phyloP scores from a whole-genome alignment of 139 green algal genomes.

The Axilococcus clingmanii region DNA sequence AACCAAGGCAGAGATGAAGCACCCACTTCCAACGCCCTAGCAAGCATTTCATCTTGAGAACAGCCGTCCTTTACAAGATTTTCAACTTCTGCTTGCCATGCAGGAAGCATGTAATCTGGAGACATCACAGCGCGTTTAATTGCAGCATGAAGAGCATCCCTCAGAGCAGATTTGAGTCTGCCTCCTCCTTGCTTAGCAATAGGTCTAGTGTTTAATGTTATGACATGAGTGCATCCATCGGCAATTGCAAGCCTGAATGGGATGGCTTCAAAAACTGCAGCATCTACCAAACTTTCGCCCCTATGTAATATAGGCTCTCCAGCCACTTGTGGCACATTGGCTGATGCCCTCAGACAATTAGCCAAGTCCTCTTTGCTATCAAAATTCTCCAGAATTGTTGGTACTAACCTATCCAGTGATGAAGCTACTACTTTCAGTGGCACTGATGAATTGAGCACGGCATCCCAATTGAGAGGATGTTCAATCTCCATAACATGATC shows the following conservation, averaged over 20 bases:
- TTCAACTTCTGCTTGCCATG: slow-evolving; percentile 30
- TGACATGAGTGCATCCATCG: slow-evolving; percentile 79
- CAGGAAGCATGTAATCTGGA: slow-evolving; percentile 45
- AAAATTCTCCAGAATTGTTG: slow-evolving; percentile 57
- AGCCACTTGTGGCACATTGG: slow-evolving; percentile 66
- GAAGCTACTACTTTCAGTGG: slow-evolving; percentile 77
- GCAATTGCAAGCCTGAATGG: slow-evolving; percentile 45
- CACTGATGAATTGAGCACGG: slow-evolving; percentile 43
- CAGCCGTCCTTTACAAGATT: slow-evolving; percentile 14
- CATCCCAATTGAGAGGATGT: slow-evolving; percentile 54
- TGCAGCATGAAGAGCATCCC: slow-evolving; percentile 23
- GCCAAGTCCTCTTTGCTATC: slow-evolving; percentile 49
- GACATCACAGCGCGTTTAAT: slow-evolving; percentile 41
- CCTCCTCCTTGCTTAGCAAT: slow-evolving; percentile 13
- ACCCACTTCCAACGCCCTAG: slow-evolving; percentile 14
- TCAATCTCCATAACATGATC: slow-evolving; percentile 57
- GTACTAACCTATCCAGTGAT: slow-evolving; percentile 47
- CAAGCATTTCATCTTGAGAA: slow-evolving; percentile 39
- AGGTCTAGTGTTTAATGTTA: slow-evolving; percentile 54
- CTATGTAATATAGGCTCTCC: slow-evolving; percentile 38
- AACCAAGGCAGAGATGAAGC: slow-evolving; percentile 32
- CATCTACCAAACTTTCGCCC: slow-evolving; percentile 67
- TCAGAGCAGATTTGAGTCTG: slow-evolving; percentile 11
- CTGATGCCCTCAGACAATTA: slow-evolving; percentile 59
- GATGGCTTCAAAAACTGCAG: slow-evolving; percentile 72